Conservation (phyloP, 2,329 filamentous ascomycete species). For the Talaromyces sp. region DNA sequence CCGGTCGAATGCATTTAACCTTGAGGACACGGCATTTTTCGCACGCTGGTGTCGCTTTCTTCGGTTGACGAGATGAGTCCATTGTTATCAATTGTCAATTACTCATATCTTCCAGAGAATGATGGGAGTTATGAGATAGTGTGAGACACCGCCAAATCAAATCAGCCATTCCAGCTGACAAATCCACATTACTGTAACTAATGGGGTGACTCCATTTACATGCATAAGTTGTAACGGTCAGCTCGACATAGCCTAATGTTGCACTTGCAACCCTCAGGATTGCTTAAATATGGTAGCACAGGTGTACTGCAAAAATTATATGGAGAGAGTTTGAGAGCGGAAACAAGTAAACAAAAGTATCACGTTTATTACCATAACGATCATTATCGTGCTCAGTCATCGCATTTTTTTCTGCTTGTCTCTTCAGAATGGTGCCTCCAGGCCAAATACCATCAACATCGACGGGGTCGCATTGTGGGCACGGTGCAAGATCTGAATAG, state of each 20-base stretch:
- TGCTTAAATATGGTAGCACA: too few relatives aligned
- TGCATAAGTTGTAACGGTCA: too few relatives aligned
- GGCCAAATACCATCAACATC: not conserved
- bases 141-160: not conserved
- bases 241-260: too few relatives aligned
- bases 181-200: too few relatives aligned
- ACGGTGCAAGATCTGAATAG: not conserved
- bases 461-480: not conserved
- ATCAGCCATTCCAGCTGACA: not conserved
- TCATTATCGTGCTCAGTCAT: too few relatives aligned
- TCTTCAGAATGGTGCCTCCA: not conserved
- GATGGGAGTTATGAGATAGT: not conserved
- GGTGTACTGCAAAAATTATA: too few relatives aligned
- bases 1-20: slow-evolving; percentile 18
- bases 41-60: slow-evolving; percentile 16
- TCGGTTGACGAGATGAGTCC: slow-evolving; percentile 16
- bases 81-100: not conserved
- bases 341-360: too few relatives aligned
- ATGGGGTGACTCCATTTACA: too few relatives aligned
- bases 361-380: too few relatives aligned
- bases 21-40: slow-evolving; percentile 21
- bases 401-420: not conserved
- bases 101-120: not conserved
- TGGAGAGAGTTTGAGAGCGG: too few relatives aligned
- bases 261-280: too few relatives aligned